Evolutionary conservation across 139 green algal species (phyloP), one percentile per base, ranked within the genome.

Genomic region (Closterium sp.): DNA sequence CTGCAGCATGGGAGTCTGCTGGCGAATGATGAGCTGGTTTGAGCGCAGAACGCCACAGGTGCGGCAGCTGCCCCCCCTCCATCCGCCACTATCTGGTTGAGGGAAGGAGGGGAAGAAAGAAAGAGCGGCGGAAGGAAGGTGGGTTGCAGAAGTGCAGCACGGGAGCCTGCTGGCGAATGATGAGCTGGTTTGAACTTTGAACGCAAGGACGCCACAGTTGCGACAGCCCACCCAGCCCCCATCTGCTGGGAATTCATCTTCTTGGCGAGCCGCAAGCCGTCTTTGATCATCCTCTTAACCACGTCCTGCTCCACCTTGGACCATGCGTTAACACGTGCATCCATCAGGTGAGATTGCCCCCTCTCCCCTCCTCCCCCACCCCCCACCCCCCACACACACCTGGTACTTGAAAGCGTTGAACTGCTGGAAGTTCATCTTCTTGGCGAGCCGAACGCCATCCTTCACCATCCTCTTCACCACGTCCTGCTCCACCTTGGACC

Each of bases 351-450:
- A n/a, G n/a, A n/a, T n/a, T n/a, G n/a, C n/a, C 36, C 6, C 36
- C 4, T 21, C 12, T 10, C 38, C 38, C 38, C 2, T 10, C 2
- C 38, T 4, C 38, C 3, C 76, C 28, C 81, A 19, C 28, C 28
- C n/a, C 2, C 38, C 0, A 8, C 3, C 76, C 28, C 81, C 1
- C 28, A 1, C n/a, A 87, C 28, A 8, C 19, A 92, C 89, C 76
- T 92, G 89, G 32, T 92, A 92, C 34, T 92, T 92, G 33, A 84
- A 92, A 21, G 38, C 33, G 64, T 89, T 92, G 25, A 89, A 84
- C 19, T 32, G 33, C 35, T 85, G 69, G 12, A 89, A 88, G 83
- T 92, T 92, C 89, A 92, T 88, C 31, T 84, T 81, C 23, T 10
- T 23, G 7, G 25, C 89, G 16, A 90, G 30, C 83, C 34, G 3